Conservation (phyloP, 2,329 filamentous ascomycete species). For the Periconia digitata region DNA sequence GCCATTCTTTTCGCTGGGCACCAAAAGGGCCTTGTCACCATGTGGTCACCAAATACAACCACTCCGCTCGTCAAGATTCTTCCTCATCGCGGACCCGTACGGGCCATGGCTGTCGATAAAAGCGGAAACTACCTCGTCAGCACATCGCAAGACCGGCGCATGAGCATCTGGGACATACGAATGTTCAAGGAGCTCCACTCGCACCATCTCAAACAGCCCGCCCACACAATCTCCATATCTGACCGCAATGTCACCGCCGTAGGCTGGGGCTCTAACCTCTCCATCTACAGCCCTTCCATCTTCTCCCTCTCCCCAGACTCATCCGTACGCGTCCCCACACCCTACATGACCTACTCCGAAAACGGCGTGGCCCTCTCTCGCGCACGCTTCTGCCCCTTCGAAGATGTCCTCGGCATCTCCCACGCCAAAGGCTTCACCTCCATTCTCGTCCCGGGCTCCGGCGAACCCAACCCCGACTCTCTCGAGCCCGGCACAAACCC, state of each 20-base stretch:
- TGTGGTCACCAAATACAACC: constrained; percentile 92
- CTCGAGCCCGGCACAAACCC: constrained; percentile 79
- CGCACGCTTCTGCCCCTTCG: constrained; percentile 89
- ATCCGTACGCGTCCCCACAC: constrained; percentile 72
- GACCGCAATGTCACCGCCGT: constrained; percentile 87
- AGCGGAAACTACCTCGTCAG: constrained; percentile 96
- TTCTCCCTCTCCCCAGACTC: constrained; percentile 77
- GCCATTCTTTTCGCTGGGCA: constrained; percentile 90
- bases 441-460: constrained; percentile 89
- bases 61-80: constrained; percentile 89
- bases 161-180: constrained; percentile 94
- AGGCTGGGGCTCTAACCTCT: constrained; percentile 86
- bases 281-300: constrained; percentile 80
- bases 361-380: constrained; percentile 80
- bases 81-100: constrained; percentile 85
- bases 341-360: constrained; percentile 92
- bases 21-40: constrained; percentile 88
- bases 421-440: constrained; percentile 87
- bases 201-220: constrained; percentile 82
- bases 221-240: constrained; percentile 81
- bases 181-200: constrained; percentile 91
- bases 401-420: constrained; percentile 85
- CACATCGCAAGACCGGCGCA: constrained; percentile 83
- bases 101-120: constrained; percentile 80
- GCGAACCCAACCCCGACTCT: constrained; percentile 94